Conservation (phyloP, 176 grass and related monocot genomes). For the Elymus sibiricus region DNA sequence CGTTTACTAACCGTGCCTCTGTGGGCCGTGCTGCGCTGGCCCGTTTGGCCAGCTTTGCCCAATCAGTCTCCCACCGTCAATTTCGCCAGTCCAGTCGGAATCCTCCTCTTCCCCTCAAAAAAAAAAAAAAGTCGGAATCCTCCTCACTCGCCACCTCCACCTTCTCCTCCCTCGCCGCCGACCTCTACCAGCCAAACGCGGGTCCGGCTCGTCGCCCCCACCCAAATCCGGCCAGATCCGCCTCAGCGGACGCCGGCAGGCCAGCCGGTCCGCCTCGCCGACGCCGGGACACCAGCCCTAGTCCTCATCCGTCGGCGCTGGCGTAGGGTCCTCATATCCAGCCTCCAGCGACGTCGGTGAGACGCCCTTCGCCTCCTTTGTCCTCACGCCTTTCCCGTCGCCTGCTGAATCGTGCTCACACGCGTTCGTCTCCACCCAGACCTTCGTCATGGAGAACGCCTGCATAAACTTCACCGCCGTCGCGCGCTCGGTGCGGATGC, state of each 20-base stretch:
- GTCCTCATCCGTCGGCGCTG: neutral
- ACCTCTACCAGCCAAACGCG: neutral
- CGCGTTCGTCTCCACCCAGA: neutral
- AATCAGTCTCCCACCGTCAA: no score
- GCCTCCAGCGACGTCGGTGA: neutral
- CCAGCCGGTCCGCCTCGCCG: neutral
- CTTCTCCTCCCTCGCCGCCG: neutral
- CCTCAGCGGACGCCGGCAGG: neutral
- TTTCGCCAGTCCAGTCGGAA: no score
- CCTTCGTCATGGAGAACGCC: neutral
- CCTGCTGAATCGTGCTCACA: neutral
- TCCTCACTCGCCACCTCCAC: no score
- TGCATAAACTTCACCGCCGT: neutral
- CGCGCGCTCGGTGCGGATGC: neutral
- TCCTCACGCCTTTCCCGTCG: neutral
- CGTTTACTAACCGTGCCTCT: no score
- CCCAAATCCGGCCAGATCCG: neutral
- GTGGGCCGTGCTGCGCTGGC: no score
- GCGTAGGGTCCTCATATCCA: neutral
- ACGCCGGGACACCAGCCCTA: neutral
- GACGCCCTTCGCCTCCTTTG: neutral
- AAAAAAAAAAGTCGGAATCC: no score
- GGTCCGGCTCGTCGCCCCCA: neutral
- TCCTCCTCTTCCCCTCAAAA: no score
- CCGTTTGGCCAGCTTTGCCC: no score